Conservation (phyloP, 768 basidiomycete species). For the Pisolithus tinctorius region DNA sequence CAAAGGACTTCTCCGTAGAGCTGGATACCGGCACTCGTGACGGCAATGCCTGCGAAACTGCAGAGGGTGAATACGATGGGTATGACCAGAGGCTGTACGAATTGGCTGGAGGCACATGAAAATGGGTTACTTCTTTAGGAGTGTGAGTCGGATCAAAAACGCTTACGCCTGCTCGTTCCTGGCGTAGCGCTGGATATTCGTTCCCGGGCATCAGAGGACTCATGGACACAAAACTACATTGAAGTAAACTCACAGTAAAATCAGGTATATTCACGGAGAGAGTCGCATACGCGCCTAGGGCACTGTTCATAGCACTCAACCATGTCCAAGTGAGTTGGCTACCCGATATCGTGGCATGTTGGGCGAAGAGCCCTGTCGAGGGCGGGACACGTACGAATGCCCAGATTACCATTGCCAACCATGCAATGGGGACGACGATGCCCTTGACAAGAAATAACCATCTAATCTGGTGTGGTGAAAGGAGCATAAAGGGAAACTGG, state of each 20-base stretch:
- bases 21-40: constrained; percentile 66
- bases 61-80: constrained; percentile 73
- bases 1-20: constrained; percentile 67
- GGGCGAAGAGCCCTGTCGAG: constrained; percentile 48
- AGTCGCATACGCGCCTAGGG: constrained; percentile 67
- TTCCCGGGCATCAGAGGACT: neutral
- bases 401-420: constrained; percentile 74
- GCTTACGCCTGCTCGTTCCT: constrained; percentile 57
- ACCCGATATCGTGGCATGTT: constrained; percentile 48
- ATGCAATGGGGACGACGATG: constrained; percentile 56
- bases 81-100: constrained; percentile 68
- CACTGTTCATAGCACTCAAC: constrained; percentile 71
- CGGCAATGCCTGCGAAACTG: constrained; percentile 74
- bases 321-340: constrained; percentile 64
- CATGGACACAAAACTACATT: neutral
- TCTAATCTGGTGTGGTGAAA: constrained; percentile 73
- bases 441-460: constrained; percentile 72
- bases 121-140: neutral
- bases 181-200: constrained; percentile 55
- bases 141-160: neutral
- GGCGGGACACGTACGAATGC: constrained; percentile 62
- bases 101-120: constrained; percentile 42
- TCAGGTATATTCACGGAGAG: constrained; percentile 80
- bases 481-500: constrained; percentile 67
- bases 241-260: constrained; percentile 45